These are phyloP conservation scores for Camellia granthamiana DNA, from an alignment of 148 eudicot genomes.

Conservation along the genomic window DNA sequence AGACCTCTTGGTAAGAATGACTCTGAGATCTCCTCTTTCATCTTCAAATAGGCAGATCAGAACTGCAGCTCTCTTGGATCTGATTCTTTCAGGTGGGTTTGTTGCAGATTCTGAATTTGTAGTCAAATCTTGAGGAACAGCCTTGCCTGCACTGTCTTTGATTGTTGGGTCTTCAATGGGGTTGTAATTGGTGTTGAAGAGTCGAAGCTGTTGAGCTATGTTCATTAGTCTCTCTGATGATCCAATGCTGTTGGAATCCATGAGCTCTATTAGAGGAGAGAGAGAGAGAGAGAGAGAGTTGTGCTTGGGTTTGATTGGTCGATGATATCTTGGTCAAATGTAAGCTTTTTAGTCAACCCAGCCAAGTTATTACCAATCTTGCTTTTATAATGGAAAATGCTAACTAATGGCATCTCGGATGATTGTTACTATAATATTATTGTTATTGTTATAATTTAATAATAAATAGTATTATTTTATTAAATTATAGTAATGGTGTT, in stretches of 20 bases:
- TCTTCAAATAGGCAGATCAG: slow-evolving; percentile 71
- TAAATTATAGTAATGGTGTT: too few species aligned
- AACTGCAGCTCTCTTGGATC: slow-evolving; percentile 61
- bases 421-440: too few species aligned
- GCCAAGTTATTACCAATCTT: too few species aligned
- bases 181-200: slow-evolving; percentile 21
- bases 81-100: slow-evolving; percentile 27
- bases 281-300: slow-evolving; percentile 3
- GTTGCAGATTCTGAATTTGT: slow-evolving; percentile 38
- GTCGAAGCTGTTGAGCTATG: slow-evolving; percentile 56
- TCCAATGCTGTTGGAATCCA: slow-evolving; percentile 32
- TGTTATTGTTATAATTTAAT: too few species aligned
- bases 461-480: too few species aligned
- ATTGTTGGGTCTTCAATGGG: slow-evolving; percentile 21
- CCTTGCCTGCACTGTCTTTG: slow-evolving; percentile 25
- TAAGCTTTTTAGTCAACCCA: too few species aligned
- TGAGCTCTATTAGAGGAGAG: slow-evolving; percentile 8
- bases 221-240: slow-evolving; percentile 34
- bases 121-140: slow-evolving; percentile 41
- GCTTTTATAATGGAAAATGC: too few species aligned
- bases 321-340: too few species aligned
- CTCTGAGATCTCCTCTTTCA: slow-evolving; percentile 53
- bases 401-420: too few species aligned
- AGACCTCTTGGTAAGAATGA: slow-evolving; percentile 84
- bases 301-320: too few species aligned